Evolutionary conservation across 495 filamentous ascomycete species (phyloP).

Genomic region (Hypoxylon lienhwacheense): DNA sequence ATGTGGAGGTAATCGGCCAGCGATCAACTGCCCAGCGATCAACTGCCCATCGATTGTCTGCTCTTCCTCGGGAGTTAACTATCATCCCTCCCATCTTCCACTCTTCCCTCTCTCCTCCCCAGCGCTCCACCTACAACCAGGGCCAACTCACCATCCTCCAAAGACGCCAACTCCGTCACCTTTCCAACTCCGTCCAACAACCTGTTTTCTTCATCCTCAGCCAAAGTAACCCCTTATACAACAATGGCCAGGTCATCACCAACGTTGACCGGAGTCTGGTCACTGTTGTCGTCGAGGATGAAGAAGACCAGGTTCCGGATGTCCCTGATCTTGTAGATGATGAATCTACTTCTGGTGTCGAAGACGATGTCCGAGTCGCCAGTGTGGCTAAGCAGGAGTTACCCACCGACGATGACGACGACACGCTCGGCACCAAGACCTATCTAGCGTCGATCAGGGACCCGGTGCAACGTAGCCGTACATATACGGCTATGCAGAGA

Average conservation of each 20-base stretch:
- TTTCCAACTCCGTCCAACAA: background rate
- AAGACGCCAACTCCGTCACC: background rate
- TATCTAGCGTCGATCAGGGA: background rate
- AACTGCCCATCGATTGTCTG: too few relatives aligned
- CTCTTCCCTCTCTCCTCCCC: background rate
- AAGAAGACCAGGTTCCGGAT: background rate
- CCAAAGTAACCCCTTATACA: background rate
- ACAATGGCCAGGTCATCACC: background rate
- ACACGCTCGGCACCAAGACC: background rate
- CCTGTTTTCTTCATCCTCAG: background rate
- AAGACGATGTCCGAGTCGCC: background rate
- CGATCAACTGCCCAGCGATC: too few relatives aligned
- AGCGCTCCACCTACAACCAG: background rate
- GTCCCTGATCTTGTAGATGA: background rate
- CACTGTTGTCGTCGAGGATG: background rate
- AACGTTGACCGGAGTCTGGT: background rate
- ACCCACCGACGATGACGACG: background rate
- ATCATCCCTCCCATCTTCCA: background rate
- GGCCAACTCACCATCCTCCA: background rate
- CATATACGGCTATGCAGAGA: background rate
- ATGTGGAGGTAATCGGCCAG: too few relatives aligned
- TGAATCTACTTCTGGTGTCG: background rate
- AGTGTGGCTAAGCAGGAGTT: background rate
- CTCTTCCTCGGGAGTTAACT: too few relatives aligned
- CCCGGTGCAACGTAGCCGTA: background rate